Evolutionary conservation across 257 asterid species (phyloP), one percentile per base, ranked within the genome.

Genomic region (Euphrasia confusa): DNA sequence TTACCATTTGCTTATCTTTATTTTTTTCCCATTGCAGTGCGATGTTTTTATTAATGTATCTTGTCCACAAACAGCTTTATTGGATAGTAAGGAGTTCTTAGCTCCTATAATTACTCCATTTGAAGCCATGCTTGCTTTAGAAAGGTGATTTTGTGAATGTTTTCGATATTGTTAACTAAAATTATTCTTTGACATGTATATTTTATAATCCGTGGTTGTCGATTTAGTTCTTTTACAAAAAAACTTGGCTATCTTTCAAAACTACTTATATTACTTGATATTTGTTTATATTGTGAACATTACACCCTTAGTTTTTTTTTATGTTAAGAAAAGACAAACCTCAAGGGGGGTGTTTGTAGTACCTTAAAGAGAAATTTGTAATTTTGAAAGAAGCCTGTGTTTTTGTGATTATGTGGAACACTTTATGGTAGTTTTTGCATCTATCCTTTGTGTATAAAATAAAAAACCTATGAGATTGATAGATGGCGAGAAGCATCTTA

Each of bases 91-190:
- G 78, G 98, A 92, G 73, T 92, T 92, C 87, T 79, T 92, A 65
- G 97, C 97, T 74, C 98, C 98, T 55, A 72, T 92, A 66, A 89
- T 92, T 65, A 92, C 98, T 77, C 98, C 98, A 54, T 91, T 75
- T 69, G 98, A 91, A 79, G 97, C 97, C 47, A 77, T 83, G 81
- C 83, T 89, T 77, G 98, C 98, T 75, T 86, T 83, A 56, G 82
- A 76, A 71, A 78, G 98, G 97, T 91, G 75, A 10, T 42, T 42
- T 47, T 56, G 53, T 70, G 52, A 60, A 64, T 37, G 37, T 18
- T 69, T 69, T 70, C 64, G 17, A 32, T 65, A 60, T 60, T 30
- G 33, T 71, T 57, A 39, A 40, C 70, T 30, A 4, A 37, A 57
- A 33, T 49, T 28, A 50, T 12, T 61, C 44, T 18, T 65, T 33